Percentiles rank a stretch among this genome's conserved stretches.
phyloP scores from a whole-genome alignment of 2,329 filamentous ascomycete species.

The Neurospora sp. region DNA sequence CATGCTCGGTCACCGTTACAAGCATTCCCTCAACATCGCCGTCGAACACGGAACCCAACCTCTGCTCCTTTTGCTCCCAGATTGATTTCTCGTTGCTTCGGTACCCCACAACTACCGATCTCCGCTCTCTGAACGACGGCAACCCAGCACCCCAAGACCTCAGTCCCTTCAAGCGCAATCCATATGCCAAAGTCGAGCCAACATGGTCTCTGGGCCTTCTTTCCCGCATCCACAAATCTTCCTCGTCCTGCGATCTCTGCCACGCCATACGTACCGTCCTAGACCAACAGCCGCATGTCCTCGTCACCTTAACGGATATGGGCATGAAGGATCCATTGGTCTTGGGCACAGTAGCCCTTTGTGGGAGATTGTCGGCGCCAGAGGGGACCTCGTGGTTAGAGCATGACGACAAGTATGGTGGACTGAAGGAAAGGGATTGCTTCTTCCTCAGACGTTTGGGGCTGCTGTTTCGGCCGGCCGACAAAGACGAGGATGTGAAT shows the following conservation, averaged over 20 bases:
- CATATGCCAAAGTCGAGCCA: background rate
- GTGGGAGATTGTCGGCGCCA: background rate
- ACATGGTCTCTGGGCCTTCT: background rate
- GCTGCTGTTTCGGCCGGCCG: background rate
- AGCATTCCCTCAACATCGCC: background rate
- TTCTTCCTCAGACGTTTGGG: background rate
- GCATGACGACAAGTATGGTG: background rate
- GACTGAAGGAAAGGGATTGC: background rate
- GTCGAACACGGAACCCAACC: background rate
- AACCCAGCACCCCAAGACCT: background rate
- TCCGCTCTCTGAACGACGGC: background rate
- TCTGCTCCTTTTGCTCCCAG: background rate
- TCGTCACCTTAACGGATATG: background rate
- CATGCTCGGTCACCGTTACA: background rate
- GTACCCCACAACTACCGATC: background rate
- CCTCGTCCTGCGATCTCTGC: background rate
- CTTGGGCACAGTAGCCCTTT: background rate
- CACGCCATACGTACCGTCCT: background rate
- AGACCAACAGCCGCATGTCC: background rate
- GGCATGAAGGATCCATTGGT: background rate
- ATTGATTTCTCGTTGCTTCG: background rate
- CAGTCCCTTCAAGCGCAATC: background rate
- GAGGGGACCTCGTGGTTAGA: background rate
- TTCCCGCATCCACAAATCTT: background rate
- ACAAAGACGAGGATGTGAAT: background rate